Conservation (phyloP, 345 rosid species). For the Cardamine occulta region DNA sequence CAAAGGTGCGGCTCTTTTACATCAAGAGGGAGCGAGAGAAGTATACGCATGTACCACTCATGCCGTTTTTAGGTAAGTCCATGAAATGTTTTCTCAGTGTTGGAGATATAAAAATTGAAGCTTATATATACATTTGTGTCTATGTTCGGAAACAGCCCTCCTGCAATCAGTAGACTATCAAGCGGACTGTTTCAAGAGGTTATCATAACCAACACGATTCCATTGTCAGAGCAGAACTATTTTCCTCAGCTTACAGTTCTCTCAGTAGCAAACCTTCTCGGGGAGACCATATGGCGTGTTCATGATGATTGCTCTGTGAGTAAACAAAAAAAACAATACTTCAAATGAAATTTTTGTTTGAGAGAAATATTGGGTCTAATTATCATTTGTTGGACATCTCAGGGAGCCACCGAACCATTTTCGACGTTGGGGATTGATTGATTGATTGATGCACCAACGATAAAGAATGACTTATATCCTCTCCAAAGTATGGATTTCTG, state of each 20-base stretch:
- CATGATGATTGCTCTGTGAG: slow-evolving; percentile 96
- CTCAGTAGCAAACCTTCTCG: slow-evolving; percentile 95
- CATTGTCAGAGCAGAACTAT: slow-evolving; percentile 79
- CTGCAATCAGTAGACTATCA: slow-evolving; percentile 91
- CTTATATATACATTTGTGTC: slow-evolving; percentile 15
- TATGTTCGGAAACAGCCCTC: slow-evolving; percentile 64
- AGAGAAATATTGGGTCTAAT: slow-evolving; percentile 26
- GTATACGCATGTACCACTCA: slow-evolving; percentile 95
- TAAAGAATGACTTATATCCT: slow-evolving; percentile 2
- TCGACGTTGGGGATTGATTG: slow-evolving; percentile 90
- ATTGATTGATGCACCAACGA: slow-evolving; percentile 46
- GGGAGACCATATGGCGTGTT: slow-evolving; percentile 97
- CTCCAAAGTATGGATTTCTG: slow-evolving; percentile 19
- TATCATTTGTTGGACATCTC: slow-evolving; percentile 37
- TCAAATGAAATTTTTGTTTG: background rate
- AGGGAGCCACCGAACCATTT: slow-evolving; percentile 83
- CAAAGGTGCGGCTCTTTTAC: slow-evolving; percentile 95
- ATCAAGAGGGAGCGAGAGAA: slow-evolving; percentile 98
- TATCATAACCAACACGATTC: slow-evolving; percentile 93
- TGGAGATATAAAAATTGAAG: background rate
- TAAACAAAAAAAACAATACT: slow-evolving; percentile 41
- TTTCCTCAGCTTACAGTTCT: slow-evolving; percentile 90
- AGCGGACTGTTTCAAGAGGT: slow-evolving; percentile 96
- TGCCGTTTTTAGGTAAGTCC: slow-evolving; percentile 85
- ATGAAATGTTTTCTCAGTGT: slow-evolving; percentile 17